Conservation (phyloP, 345 rosid genomes). For the Viola odorata region DNA sequence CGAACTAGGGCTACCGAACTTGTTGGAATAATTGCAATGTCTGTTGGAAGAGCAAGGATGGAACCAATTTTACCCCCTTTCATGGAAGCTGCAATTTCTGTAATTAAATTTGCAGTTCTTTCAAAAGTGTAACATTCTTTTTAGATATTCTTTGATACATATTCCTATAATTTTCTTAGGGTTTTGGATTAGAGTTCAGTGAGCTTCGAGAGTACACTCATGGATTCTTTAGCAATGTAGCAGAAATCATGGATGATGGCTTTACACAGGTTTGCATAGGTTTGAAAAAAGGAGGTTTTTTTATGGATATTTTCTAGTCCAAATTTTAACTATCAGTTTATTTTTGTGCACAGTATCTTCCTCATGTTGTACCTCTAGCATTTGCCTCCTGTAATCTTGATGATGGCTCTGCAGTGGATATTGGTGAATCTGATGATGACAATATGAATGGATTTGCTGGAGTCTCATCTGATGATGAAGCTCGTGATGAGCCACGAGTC, state of each 20-base stretch:
- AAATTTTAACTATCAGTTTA: constrained; percentile 15
- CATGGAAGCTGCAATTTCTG: constrained; percentile 93
- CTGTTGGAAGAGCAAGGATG: constrained; percentile 80
- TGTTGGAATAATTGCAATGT: constrained; percentile 98
- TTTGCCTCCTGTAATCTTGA: constrained; percentile 94
- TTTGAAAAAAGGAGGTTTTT: too few species aligned
- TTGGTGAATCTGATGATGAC: constrained; percentile 92
- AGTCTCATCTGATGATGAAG: constrained; percentile 98
- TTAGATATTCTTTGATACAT: too few species aligned
- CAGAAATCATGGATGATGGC: constrained; percentile 87
- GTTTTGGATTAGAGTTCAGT: constrained; percentile 86
- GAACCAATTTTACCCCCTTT: constrained; percentile 79
- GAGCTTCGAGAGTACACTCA: constrained; percentile 97
- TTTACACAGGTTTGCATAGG: constrained; percentile 54
- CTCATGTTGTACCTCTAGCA: constrained; percentile 82
- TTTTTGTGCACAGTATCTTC: constrained; percentile 65
- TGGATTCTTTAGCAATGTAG: constrained; percentile 96
- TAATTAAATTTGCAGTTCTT: constrained; percentile 32
- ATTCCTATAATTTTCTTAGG: constrained; percentile 39
- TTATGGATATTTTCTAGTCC: too few species aligned
- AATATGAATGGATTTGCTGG: constrained; percentile 78
- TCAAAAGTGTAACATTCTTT: not conserved
- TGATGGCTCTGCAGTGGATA: constrained; percentile 94
- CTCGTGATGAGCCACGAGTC: constrained; percentile 90
- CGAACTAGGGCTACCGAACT: constrained; percentile 99